Evolutionary conservation across 768 basidiomycete genomes (phyloP).

Genomic region (Mycena rebaudengoi): DNA sequence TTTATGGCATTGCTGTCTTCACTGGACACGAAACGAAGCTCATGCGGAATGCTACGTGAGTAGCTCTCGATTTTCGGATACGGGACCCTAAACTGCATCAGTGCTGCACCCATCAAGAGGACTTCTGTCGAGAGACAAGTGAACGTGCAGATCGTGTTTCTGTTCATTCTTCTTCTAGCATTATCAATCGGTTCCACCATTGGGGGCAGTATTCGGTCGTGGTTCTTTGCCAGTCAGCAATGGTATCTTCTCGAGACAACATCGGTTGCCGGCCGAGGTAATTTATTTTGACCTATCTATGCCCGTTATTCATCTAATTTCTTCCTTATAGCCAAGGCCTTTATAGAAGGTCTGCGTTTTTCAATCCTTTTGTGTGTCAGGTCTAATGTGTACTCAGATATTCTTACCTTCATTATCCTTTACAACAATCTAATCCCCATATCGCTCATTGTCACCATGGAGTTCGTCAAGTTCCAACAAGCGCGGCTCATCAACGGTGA

Average conservation of each 20-base stretch:
- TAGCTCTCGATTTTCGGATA: constrained; percentile 12
- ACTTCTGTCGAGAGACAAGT: constrained; percentile 97
- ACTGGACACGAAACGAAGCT: constrained; percentile 99
- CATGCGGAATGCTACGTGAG: constrained; percentile 97
- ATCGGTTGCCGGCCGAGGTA: constrained; percentile 71
- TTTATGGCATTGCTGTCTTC: constrained; percentile 92
- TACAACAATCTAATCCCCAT: constrained; percentile 99
- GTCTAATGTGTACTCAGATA: constrained; percentile 61
- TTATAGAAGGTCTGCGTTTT: constrained; percentile 76
- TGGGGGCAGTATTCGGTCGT: constrained; percentile 89
- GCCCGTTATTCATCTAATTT: constrained; percentile 6
- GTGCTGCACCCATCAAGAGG: constrained; percentile 95
- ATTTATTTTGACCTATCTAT: constrained; percentile 29
- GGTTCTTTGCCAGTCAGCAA: constrained; percentile 87
- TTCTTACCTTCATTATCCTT: constrained; percentile 96
- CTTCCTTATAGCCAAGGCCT: constrained; percentile 64
- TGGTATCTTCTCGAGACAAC: constrained; percentile 87
- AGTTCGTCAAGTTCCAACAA: constrained; percentile 98
- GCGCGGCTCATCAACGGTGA: constrained; percentile 97
- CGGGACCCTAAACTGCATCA: constrained; percentile 36
- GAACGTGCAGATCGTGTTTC: constrained; percentile 94
- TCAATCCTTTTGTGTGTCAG: constrained; percentile 20
- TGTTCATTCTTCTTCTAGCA: constrained; percentile 87
- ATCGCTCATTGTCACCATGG: constrained; percentile 99
- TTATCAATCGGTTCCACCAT: constrained; percentile 92